Evolutionary conservation across 352 stramenopile species (phyloP).

Genomic region (Globisporangium nunn): DNA sequence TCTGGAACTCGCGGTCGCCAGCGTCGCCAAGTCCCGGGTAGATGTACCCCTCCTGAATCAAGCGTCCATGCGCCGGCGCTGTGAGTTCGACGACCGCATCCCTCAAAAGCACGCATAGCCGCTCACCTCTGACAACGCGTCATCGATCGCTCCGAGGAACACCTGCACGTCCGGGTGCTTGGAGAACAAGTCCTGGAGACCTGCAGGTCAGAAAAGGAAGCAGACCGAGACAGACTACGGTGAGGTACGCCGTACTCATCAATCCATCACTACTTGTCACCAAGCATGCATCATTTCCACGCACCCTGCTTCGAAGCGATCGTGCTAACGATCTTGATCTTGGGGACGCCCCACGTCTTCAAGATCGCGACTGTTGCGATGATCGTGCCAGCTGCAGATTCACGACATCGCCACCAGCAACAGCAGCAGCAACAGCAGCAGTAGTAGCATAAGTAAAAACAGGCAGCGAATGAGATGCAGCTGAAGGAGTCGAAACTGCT

Average conservation of each 20-base stretch:
- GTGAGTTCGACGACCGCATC: neutral
- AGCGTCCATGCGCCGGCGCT: too few species aligned
- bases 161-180: slow-evolving; percentile 80
- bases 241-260: neutral
- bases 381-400: slow-evolving; percentile 79
- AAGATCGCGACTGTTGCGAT: slow-evolving; percentile 93
- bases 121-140: slow-evolving; percentile 59
- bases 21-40: slow-evolving; percentile 76
- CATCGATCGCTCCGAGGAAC: slow-evolving; percentile 69
- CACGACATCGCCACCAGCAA: neutral
- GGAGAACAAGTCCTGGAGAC: slow-evolving; percentile 67
- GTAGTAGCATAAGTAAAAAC: neutral
- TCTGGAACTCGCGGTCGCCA: slow-evolving; percentile 81
- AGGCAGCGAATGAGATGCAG: neutral
- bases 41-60: slow-evolving; percentile 64
- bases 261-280: neutral
- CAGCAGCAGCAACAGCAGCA: neutral
- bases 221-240: neutral
- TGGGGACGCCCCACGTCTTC: slow-evolving; percentile 92
- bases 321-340: slow-evolving; percentile 92
- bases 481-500: neutral
- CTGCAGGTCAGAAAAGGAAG: slow-evolving; percentile 7
- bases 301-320: slow-evolving; percentile 90
- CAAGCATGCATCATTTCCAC: neutral
- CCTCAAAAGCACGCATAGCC: neutral